Percentiles rank a stretch among this genome's conserved stretches.
These are phyloP conservation scores for Fraxinus baroniana DNA, from an alignment of 305 asterid genomes.

Conservation along the genomic window DNA sequence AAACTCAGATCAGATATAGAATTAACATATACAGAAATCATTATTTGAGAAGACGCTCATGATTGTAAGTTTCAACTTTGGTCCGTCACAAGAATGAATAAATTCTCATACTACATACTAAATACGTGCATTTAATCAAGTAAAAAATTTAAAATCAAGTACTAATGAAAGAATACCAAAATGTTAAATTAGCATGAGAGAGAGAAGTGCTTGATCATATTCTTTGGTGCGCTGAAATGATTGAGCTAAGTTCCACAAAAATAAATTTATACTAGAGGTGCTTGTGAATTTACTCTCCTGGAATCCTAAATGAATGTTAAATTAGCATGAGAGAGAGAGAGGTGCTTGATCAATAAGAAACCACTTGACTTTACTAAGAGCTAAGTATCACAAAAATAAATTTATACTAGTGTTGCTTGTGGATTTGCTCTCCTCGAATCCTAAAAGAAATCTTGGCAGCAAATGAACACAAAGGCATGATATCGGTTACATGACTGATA, in stretches of 20 bases:
- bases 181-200: neutral
- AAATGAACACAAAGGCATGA: neutral
- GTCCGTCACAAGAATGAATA: neutral
- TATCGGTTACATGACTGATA: neutral
- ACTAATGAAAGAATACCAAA: neutral
- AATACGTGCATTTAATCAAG: neutral
- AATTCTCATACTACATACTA: neutral
- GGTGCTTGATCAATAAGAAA: neutral
- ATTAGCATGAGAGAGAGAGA: neutral
- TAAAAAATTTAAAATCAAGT: neutral
- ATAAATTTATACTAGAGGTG: neutral
- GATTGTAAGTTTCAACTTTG: neutral
- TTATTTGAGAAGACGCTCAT: neutral
- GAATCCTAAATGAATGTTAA: neutral
- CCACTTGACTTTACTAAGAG: too few relatives aligned
- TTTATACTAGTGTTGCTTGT: neutral
- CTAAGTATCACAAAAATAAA: too few relatives aligned
- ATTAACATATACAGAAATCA: neutral
- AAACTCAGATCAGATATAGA: neutral
- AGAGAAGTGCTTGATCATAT: neutral
- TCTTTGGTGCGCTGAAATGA: neutral
- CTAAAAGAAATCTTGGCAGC: neutral
- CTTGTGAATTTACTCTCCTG: neutral
- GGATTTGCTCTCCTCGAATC: neutral
- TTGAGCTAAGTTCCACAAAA: neutral